A percentile compares a stretch with the other conserved stretches of the same genome.
These are phyloP conservation scores for Diaporthe destruens DNA, from an alignment of 2,329 filamentous ascomycete genomes.

Conservation along the genomic window DNA sequence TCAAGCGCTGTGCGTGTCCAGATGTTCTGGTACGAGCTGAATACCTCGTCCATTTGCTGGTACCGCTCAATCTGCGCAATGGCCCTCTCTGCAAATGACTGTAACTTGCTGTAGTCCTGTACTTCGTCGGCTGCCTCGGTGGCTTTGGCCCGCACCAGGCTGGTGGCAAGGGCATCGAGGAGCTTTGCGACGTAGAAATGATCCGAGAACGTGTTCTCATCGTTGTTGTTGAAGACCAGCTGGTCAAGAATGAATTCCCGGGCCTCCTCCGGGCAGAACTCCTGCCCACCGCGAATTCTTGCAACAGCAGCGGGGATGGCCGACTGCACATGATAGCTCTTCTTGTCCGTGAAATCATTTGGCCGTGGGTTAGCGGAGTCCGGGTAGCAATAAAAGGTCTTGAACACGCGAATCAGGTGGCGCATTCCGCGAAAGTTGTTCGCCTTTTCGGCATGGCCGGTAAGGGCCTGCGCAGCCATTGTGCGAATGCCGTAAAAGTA, in stretches of 20 bases:
- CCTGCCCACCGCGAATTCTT: constrained; percentile 78
- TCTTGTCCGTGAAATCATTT: constrained; percentile 92
- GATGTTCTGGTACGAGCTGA: constrained; percentile 75
- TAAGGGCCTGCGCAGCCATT: constrained; percentile 83
- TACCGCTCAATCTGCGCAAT: constrained; percentile 76
- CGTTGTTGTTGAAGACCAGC: constrained; percentile 94
- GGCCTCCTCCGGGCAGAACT: constrained; percentile 82
- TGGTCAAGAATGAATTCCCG: constrained; percentile 90
- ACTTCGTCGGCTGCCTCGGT: constrained; percentile 60
- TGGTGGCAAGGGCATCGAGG: constrained; percentile 72
- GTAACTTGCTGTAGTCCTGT: constrained; percentile 55
- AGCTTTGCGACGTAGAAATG: constrained; percentile 88
- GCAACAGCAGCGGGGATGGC: constrained; percentile 86
- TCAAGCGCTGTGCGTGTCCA: constrained; percentile 73
- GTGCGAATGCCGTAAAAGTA: constrained; percentile 95
- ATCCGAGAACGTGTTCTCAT: constrained; percentile 89
- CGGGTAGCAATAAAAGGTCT: constrained; percentile 87
- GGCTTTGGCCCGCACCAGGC: constrained; percentile 66
- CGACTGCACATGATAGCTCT: constrained; percentile 85
- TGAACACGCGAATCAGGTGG: constrained; percentile 88
- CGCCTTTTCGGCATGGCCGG: constrained; percentile 78
- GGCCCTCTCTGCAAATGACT: constrained; percentile 64
- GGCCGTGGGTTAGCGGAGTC: constrained; percentile 83
- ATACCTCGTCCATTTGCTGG: constrained; percentile 77
- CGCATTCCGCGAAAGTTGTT: constrained; percentile 83